A percentile compares a stretch with the other conserved stretches of the same genome.
Conservation (phyloP, 345 rosid genomes). For the Gossypium mustelinum region DNA sequence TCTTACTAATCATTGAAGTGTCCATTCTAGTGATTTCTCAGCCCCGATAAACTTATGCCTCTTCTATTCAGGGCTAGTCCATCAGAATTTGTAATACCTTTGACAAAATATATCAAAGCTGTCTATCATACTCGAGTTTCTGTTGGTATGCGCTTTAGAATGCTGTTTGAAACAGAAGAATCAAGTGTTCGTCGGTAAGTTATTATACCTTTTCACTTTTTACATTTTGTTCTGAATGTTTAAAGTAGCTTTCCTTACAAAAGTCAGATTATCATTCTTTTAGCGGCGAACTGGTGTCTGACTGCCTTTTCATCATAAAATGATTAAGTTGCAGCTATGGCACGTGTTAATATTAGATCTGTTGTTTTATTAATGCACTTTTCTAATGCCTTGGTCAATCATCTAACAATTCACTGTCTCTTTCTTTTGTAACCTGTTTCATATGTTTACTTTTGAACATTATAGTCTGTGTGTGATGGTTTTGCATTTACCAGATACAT, state of each 20-base stretch:
- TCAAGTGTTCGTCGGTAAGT: constrained; percentile 89
- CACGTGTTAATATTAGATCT: neutral
- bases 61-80: constrained; percentile 70
- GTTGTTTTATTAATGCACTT: neutral
- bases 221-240: neutral
- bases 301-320: neutral
- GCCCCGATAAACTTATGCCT: neutral
- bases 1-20: neutral
- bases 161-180: constrained; percentile 92
- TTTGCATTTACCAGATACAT: constrained; percentile 55
- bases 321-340: neutral
- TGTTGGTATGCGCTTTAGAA: constrained; percentile 95
- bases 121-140: constrained; percentile 82
- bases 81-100: constrained; percentile 79
- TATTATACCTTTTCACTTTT: neutral
- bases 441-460: neutral
- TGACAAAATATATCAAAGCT: constrained; percentile 72
- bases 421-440: neutral
- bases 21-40: neutral
- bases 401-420: neutral
- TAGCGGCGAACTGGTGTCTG: neutral
- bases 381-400: neutral
- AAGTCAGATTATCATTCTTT: neutral
- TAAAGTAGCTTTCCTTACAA: neutral
- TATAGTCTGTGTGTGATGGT: constrained; percentile 18